A percentile compares a stretch with the other conserved stretches of the same genome.
These are phyloP conservation scores for Xylaria sp. DNA, from an alignment of 2,329 filamentous ascomycete species.

Conservation along the genomic window DNA sequence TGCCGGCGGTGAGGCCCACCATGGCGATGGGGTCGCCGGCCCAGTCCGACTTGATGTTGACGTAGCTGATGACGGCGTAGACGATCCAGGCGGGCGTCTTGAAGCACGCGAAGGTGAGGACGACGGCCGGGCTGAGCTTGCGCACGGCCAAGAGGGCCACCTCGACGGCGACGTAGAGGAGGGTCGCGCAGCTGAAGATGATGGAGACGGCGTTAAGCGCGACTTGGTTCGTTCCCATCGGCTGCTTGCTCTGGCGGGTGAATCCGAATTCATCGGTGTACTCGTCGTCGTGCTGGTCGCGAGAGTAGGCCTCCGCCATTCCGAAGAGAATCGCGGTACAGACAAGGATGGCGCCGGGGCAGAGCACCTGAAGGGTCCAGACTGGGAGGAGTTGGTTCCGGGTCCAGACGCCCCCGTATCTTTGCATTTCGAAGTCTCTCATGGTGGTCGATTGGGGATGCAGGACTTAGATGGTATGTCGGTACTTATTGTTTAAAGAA, in stretches of 20 bases:
- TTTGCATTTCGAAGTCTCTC: conserved; percentile 10
- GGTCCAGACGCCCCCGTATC: conserved; percentile 22
- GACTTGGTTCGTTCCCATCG: conserved; percentile 5
- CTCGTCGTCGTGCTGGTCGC: neutral
- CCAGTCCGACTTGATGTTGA: too few species aligned
- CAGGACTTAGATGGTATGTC: too few species aligned
- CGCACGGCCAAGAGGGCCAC: conserved; percentile 11
- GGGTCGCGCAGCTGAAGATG: conserved; percentile 11
- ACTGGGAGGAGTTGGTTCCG: conserved; percentile 23
- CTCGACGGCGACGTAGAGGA: conserved; percentile 20
- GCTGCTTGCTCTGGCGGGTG: conserved; percentile 1
- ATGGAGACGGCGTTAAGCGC: conserved; percentile 16
- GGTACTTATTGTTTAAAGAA: too few species aligned
- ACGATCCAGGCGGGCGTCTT: conserved; percentile 21
- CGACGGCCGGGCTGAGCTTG: conserved; percentile 14
- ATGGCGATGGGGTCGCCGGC: neutral
- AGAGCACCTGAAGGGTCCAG: conserved; percentile 24
- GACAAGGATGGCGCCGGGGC: conserved; percentile 6
- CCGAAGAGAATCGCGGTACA: conserved; percentile 14
- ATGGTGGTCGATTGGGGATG: too few species aligned
- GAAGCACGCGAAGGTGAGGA: conserved; percentile 17
- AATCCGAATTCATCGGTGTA: conserved; percentile 12
- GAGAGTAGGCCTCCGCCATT: conserved; percentile 6
- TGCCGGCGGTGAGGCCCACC: conserved; percentile 10
- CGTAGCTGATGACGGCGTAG: conserved; percentile 14